Conservation (phyloP, 169 alveolate genomes). For the Eimeria falciformis region DNA sequence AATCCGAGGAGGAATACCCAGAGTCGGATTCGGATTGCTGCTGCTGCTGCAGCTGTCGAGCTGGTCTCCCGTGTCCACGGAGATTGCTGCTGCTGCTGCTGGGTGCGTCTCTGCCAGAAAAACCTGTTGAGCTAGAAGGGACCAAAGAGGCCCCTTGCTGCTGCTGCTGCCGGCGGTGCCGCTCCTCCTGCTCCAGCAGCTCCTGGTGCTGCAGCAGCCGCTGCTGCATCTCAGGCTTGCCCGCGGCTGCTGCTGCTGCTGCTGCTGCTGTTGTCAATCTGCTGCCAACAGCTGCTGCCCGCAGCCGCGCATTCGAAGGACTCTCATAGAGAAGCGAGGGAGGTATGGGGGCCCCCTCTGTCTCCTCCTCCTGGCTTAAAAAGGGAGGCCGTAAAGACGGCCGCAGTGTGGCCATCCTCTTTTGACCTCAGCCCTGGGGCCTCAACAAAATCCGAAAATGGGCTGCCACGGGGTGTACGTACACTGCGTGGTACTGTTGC, state of each 20-base stretch:
- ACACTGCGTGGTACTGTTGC: too few species aligned
- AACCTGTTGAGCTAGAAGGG: not conserved
- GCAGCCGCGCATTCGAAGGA: not conserved
- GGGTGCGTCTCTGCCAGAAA: not conserved
- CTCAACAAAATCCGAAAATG: too few species aligned
- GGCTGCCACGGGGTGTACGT: too few species aligned
- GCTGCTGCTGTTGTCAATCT: not conserved
- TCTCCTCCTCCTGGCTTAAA: not conserved
- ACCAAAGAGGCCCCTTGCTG: not conserved
- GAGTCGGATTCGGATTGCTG: not conserved
- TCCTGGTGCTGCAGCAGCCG: not conserved
- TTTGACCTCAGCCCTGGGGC: not conserved
- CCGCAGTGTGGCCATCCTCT: not conserved
- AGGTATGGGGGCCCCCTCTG: not conserved
- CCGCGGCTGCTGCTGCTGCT: slow-evolving; percentile 6
- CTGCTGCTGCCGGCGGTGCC: slow-evolving; percentile 2
- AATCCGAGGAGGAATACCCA: not conserved
- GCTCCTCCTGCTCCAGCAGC: not conserved
- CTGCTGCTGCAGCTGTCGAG: not conserved
- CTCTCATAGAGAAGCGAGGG: slow-evolving; percentile 6
- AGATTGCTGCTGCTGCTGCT: not conserved
- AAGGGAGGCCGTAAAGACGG: not conserved
- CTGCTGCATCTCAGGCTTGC: slow-evolving; percentile 13
- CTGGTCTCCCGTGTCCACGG: not conserved
- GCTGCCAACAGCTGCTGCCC: not conserved